Base-by-base conservation (phyloP, 2,329 filamentous ascomycete species). In the Capronia epimyces region DNA sequence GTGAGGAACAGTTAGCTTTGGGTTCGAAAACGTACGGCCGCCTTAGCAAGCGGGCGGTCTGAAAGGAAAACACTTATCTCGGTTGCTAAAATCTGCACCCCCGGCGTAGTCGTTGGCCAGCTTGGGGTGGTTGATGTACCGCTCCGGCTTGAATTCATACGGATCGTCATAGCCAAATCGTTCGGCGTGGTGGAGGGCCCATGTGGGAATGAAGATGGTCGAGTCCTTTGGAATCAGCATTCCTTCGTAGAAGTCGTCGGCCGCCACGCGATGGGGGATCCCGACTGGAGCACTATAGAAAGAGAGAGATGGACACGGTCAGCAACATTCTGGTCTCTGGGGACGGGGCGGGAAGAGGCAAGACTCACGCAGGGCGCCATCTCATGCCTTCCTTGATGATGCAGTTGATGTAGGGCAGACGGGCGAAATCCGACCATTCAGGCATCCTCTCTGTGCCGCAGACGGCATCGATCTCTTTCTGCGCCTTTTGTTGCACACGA, bases 191-290 rank as follows among this genome's bases (percentile, higher is more conserved):
- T 71, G 69, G 37, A 73, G 66, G n/a, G 65, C 68, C 73, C 75
- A 79, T 2, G 75, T 66, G 45, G 78, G 78, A 2, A 73, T 62
- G 0, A 72, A 66, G 3, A 79, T 60, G 1, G 62, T 67, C 0
- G 73, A 64, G 7, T 67, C 67, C 29, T 71, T 71, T 6, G 76
- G 75, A 36, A 79, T 72, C 20, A 66, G 64, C 46, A 68, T 69
- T 6, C 72, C 74, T 8, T 70, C 61, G 37, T 69, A 63, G 48
- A 53, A 61, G 40, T 69, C 67, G 44, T 74, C 70, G 20, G 34
- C 49, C n/a, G 49, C 43, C 7, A 52, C 49, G n/a, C n/a, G n/a
- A n/a, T n/a, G n/a, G n/a, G n/a, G n/a, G n/a, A n/a, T n/a, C n/a
- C n/a, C n/a, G n/a, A n/a, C n/a, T n/a, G n/a, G n/a, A n/a, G n/a